Percentiles rank a stretch among this genome's conserved stretches.
Evolutionary conservation across 139 green algal genomes (phyloP).

Genomic region (Chlorella sp.): DNA sequence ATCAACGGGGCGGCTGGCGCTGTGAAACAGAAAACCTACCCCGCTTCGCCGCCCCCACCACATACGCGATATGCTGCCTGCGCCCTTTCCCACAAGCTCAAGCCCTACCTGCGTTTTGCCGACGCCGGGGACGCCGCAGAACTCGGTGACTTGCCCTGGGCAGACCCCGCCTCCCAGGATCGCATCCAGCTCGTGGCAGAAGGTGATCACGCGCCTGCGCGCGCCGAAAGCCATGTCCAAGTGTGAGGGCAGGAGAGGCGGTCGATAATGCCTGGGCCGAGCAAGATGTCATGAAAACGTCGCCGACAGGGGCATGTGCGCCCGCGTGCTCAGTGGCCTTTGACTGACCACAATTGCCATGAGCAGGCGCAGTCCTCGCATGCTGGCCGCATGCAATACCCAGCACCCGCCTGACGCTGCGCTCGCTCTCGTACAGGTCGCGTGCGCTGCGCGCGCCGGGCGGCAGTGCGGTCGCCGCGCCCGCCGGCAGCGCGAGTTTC

Average conservation of each 20-base stretch:
- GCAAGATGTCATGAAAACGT: no score
- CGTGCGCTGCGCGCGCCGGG: background rate
- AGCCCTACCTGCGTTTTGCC: slow-evolving; percentile 90
- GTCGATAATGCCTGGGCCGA: no score
- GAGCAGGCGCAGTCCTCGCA: no score
- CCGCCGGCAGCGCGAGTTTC: slow-evolving; percentile 10
- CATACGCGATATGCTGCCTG: no score
- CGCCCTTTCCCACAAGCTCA: no score
- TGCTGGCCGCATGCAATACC: background rate
- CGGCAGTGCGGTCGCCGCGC: background rate
- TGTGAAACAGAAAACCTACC: no score
- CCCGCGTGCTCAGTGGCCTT: no score
- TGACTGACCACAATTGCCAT: no score
- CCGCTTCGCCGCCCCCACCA: no score
- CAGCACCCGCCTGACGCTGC: background rate
- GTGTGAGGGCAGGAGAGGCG: background rate
- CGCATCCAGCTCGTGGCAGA: slow-evolving; percentile 57
- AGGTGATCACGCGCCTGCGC: slow-evolving; percentile 52
- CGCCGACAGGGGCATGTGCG: no score
- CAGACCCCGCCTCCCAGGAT: slow-evolving; percentile 70
- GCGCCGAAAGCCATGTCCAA: slow-evolving; percentile 9
- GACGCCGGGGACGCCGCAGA: slow-evolving; percentile 82
- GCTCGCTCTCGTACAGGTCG: slow-evolving; percentile 21
- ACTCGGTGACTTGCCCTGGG: slow-evolving; percentile 68
- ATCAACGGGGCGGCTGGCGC: no score